Conservation (phyloP, 108 stramenopile species). For the Pseudonitzschia delicatissima region DNA sequence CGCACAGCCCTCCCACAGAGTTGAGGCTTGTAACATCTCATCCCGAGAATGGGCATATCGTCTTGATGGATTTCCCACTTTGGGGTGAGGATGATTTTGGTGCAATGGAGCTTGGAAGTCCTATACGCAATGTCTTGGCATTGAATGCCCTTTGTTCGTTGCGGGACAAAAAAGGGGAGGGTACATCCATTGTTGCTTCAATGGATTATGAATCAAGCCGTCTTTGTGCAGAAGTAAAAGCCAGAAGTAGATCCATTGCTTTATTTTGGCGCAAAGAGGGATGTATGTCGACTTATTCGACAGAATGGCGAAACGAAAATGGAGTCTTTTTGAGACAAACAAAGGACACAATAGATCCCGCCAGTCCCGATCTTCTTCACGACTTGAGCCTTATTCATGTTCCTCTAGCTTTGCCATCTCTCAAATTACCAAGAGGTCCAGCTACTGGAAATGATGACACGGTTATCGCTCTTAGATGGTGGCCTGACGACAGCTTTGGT, state of each 20-base stretch:
- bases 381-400: slow-evolving; percentile 66
- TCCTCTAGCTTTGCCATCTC: slow-evolving; percentile 59
- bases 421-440: slow-evolving; percentile 44
- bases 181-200: slow-evolving; percentile 14
- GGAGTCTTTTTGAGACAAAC: slow-evolving; percentile 3
- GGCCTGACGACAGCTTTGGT: slow-evolving; percentile 71
- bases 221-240: slow-evolving; percentile 50
- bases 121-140: slow-evolving; percentile 59
- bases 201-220: slow-evolving; percentile 65
- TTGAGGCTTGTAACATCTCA: slow-evolving; percentile 63
- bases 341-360: slow-evolving; percentile 2
- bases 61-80: slow-evolving; percentile 76
- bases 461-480: slow-evolving; percentile 58
- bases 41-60: slow-evolving; percentile 39
- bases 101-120: slow-evolving; percentile 80
- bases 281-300: slow-evolving; percentile 31
- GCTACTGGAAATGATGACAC: slow-evolving; percentile 16
- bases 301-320: slow-evolving; percentile 24
- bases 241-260: slow-evolving; percentile 44
- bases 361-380: slow-evolving; percentile 27
- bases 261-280: slow-evolving; percentile 70
- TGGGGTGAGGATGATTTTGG: slow-evolving; percentile 83
- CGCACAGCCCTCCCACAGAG: slow-evolving; percentile 77
- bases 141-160: slow-evolving; percentile 14
- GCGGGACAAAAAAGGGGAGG: background rate